A percentile compares a stretch with the other conserved stretches of the same genome.
Conservation (phyloP, 257 asterid genomes). For the Solanum chiquidenum region DNA sequence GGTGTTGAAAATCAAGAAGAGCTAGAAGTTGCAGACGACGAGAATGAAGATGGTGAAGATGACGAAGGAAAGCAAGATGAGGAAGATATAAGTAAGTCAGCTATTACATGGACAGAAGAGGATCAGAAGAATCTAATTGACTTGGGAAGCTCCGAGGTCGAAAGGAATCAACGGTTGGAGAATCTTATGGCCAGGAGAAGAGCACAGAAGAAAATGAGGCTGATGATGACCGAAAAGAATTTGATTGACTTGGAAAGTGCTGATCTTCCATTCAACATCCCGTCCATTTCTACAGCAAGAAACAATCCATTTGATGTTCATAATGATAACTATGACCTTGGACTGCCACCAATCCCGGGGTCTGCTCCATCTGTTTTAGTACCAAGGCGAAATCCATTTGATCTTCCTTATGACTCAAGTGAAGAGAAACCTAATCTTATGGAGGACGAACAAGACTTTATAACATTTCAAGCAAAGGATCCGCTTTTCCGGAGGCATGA, state of each 20-base stretch:
- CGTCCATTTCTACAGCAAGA: slow-evolving; percentile 58
- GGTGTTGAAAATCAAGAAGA: slow-evolving; percentile 44
- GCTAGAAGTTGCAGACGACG: slow-evolving; percentile 41
- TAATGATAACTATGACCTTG: slow-evolving; percentile 37
- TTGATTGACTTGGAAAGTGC: slow-evolving; percentile 67
- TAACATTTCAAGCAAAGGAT: slow-evolving; percentile 35
- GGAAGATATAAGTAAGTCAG: slow-evolving; percentile 44
- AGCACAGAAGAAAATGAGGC: slow-evolving; percentile 49
- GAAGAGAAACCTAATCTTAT: slow-evolving; percentile 81
- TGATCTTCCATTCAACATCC: slow-evolving; percentile 52
- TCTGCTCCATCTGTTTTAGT: slow-evolving; percentile 83
- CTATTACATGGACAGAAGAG: slow-evolving; percentile 82
- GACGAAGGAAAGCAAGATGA: slow-evolving; percentile 34
- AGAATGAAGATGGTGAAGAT: slow-evolving; percentile 17
- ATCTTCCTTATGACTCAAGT: slow-evolving; percentile 69
- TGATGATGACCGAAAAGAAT: slow-evolving; percentile 48
- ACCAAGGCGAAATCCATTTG: slow-evolving; percentile 72
- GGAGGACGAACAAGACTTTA: slow-evolving; percentile 65
- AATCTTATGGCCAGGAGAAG: slow-evolving; percentile 74
- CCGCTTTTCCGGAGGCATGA: slow-evolving; percentile 55
- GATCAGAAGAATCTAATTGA: slow-evolving; percentile 93
- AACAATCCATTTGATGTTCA: slow-evolving; percentile 61
- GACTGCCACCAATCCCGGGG: slow-evolving; percentile 80
- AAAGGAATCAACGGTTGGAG: slow-evolving; percentile 82
- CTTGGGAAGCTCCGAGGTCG: slow-evolving; percentile 77